These are phyloP conservation scores for Chrysosporium keratinophilum DNA, from an alignment of 2,329 filamentous ascomycete genomes.

Conservation along the genomic window DNA sequence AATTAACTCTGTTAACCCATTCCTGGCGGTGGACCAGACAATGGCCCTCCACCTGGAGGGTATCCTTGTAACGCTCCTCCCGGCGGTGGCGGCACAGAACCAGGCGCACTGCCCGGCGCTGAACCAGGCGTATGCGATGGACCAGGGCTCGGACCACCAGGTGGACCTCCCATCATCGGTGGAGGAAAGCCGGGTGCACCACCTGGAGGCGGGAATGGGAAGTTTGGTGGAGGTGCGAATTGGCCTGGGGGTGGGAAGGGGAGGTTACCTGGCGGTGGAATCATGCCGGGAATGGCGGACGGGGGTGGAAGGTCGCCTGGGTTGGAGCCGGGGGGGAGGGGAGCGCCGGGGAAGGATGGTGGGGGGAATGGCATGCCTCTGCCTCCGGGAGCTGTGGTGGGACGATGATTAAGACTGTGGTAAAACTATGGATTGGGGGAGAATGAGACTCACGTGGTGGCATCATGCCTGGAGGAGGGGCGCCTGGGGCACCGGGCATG, in stretches of 20 bases:
- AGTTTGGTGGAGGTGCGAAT: slow-evolving; percentile 40
- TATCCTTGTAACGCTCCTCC: slow-evolving; percentile 23
- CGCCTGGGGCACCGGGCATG: slow-evolving; percentile 36
- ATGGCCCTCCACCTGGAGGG: slow-evolving; percentile 1
- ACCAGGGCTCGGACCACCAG: slow-evolving; percentile 22
- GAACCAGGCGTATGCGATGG: slow-evolving; percentile 16
- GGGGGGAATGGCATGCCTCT: slow-evolving; percentile 46
- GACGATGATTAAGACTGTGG: slow-evolving; percentile 13
- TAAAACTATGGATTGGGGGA: background rate
- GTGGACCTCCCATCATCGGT: slow-evolving; percentile 19
- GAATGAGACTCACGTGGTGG: slow-evolving; percentile 44
- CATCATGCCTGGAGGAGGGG: slow-evolving; percentile 31
- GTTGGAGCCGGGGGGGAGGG: slow-evolving; percentile 19
- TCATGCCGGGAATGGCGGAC: slow-evolving; percentile 3
- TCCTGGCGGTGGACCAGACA: slow-evolving; percentile 1
- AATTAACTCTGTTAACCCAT: background rate
- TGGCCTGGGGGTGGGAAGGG: slow-evolving; percentile 32
- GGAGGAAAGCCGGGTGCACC: slow-evolving; percentile 25
- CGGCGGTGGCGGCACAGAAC: slow-evolving; percentile 19
- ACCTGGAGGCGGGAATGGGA: slow-evolving; percentile 36
- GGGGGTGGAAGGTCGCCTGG: slow-evolving; percentile 4
- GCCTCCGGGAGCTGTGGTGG: slow-evolving; percentile 43
- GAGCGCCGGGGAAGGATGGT: slow-evolving; percentile 35
- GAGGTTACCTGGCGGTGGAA: slow-evolving; percentile 9
- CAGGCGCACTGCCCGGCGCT: slow-evolving; percentile 13